Percentiles rank a stretch among this genome's conserved stretches.
These are phyloP conservation scores for Phlebiopsis flavidoalba DNA, from an alignment of 768 basidiomycete species.

Conservation along the genomic window DNA sequence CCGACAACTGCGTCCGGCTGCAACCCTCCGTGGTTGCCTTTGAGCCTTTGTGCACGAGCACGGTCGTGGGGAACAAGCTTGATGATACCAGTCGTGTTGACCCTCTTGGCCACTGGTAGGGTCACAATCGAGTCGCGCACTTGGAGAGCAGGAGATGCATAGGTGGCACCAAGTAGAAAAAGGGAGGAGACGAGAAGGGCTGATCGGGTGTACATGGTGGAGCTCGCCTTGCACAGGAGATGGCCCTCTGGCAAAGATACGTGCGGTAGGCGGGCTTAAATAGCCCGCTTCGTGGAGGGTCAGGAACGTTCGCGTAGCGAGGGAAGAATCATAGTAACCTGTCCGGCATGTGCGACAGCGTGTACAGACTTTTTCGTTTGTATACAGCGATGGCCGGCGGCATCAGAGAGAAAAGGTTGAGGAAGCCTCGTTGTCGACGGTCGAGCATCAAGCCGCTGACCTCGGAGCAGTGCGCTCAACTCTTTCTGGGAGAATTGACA, in stretches of 20 bases:
- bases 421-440: background rate
- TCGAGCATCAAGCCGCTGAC: background rate
- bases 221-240: background rate
- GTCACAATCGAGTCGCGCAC: background rate
- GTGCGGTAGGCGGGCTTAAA: background rate
- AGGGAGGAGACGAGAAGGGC: background rate
- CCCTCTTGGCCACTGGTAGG: slow-evolving; percentile 12
- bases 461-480: background rate
- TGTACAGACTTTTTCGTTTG: background rate
- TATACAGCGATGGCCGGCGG: background rate
- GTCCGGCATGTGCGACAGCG: background rate
- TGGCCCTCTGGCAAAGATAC: background rate
- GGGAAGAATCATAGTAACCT: background rate
- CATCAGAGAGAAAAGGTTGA: background rate
- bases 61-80: slow-evolving; percentile 17
- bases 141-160: background rate
- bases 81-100: slow-evolving; percentile 13
- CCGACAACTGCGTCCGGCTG: slow-evolving; percentile 1
- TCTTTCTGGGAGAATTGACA: background rate
- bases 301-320: background rate
- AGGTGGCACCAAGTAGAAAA: background rate
- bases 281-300: background rate
- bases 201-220: background rate
- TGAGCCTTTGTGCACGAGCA: slow-evolving; percentile 15
- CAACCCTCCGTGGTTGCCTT: background rate